These are phyloP conservation scores for Tetrahymena elliotti DNA, from an alignment of 73 alveolate species.

Conservation along the genomic window DNA sequence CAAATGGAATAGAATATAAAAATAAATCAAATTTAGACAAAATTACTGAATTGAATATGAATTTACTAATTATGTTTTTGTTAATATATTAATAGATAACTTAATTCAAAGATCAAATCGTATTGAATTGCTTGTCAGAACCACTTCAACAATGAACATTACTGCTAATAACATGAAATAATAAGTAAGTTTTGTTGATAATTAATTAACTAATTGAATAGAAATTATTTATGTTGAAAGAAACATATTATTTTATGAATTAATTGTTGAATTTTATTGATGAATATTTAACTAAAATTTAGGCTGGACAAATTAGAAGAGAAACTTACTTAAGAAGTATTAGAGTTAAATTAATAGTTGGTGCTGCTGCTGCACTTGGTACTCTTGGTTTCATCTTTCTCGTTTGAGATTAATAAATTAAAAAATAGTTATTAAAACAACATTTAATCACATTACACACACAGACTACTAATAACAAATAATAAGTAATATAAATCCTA, in stretches of 20 bases:
- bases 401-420: background rate
- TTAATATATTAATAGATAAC: background rate
- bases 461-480: background rate
- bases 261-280: too few relatives aligned
- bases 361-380: background rate
- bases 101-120: background rate
- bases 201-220: too few relatives aligned
- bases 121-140: background rate
- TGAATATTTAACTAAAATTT: background rate
- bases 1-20: background rate
- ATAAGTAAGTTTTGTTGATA: background rate
- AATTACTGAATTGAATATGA: background rate
- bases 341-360: background rate
- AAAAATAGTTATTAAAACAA: background rate
- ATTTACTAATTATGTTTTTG: background rate
- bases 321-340: background rate
- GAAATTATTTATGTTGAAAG: background rate
- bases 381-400: background rate
- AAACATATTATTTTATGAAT: too few relatives aligned
- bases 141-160: background rate
- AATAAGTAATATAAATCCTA: background rate
- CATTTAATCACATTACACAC: too few relatives aligned
- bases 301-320: background rate
- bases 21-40: background rate
- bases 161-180: background rate